These are phyloP conservation scores for Dactylellina drechsleri DNA, from an alignment of 2,329 filamentous ascomycete species.

Conservation along the genomic window DNA sequence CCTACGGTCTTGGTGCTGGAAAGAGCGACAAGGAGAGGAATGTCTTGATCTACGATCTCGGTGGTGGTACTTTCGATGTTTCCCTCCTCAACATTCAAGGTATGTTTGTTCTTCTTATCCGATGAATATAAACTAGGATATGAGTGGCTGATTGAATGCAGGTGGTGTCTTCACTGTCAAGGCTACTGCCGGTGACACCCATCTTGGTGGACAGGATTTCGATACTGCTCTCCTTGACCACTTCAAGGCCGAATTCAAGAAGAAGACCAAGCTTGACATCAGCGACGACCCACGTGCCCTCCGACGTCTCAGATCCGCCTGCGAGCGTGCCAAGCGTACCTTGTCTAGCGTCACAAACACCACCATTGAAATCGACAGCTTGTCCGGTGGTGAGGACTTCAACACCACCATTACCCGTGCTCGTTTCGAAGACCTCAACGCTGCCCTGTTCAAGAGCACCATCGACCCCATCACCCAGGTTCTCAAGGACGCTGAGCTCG, in stretches of 20 bases:
- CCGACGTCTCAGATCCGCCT: conserved; percentile 94
- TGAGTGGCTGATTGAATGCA: conserved; percentile 18
- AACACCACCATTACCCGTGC: conserved; percentile 97
- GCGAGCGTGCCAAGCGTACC: conserved; percentile 99
- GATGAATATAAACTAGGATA: background rate
- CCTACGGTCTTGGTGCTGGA: conserved; percentile 94
- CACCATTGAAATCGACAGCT: conserved; percentile 97
- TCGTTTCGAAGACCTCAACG: conserved; percentile 98
- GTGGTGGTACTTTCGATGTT: conserved; percentile 99
- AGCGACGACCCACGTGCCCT: conserved; percentile 88
- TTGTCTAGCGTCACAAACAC: conserved; percentile 97
- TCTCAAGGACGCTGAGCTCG: conserved; percentile 86
- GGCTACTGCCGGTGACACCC: conserved; percentile 96
- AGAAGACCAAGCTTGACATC: conserved; percentile 80
- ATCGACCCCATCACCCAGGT: conserved; percentile 96
- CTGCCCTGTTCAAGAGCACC: conserved; percentile 92
- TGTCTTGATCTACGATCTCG: conserved; percentile 99
- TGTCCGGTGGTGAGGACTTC: conserved; percentile 98
- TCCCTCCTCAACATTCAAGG: conserved; percentile 98
- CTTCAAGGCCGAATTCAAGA: conserved; percentile 93
- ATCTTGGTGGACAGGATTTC: conserved; percentile 95
- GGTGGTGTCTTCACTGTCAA: conserved; percentile 97
- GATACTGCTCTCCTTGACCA: conserved; percentile 94
- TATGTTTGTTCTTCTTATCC: conserved; percentile 29
- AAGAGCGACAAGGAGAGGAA: conserved; percentile 98